A percentile compares a stretch with the other conserved stretches of the same genome.
Conservation (phyloP, 2,329 filamentous ascomycete species). For the Colletotrichum musicola region DNA sequence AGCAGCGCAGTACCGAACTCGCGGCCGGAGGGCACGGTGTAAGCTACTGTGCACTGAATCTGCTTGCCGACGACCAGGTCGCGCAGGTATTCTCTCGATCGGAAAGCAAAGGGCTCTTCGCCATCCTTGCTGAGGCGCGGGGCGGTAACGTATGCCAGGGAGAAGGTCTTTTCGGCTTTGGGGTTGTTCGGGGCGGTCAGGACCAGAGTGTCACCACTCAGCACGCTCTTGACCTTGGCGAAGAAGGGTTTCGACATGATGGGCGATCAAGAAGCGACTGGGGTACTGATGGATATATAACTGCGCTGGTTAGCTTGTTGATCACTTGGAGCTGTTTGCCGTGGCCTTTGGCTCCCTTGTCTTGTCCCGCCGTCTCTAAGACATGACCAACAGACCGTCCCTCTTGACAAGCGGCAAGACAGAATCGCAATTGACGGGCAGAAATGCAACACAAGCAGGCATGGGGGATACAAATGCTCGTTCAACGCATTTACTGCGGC, state of each 20-base stretch:
- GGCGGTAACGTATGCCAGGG: slow-evolving; percentile 91
- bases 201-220: slow-evolving; percentile 93
- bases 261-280: slow-evolving; percentile 39
- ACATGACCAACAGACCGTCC: not conserved
- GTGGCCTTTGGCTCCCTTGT: slow-evolving; percentile 3
- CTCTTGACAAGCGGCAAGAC: not conserved
- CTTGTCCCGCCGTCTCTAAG: slow-evolving; percentile 19
- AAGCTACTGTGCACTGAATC: slow-evolving; percentile 86
- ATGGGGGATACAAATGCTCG: too few species aligned
- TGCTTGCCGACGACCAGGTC: slow-evolving; percentile 87
- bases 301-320: slow-evolving; percentile 17
- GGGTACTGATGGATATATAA: slow-evolving; percentile 3
- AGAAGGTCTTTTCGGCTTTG: slow-evolving; percentile 85
- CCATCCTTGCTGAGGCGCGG: slow-evolving; percentile 89
- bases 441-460: not conserved
- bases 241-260: slow-evolving; percentile 68
- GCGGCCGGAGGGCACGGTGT: slow-evolving; percentile 87
- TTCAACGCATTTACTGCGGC: too few species aligned
- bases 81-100: slow-evolving; percentile 93
- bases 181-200: slow-evolving; percentile 86
- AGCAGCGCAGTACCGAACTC: slow-evolving; percentile 88
- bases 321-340: slow-evolving; percentile 13
- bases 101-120: slow-evolving; percentile 92
- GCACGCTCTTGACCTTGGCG: slow-evolving; percentile 90
- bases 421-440: not conserved